Conservation (phyloP, 805 yeast genomes). For the Ogataea sp. region DNA sequence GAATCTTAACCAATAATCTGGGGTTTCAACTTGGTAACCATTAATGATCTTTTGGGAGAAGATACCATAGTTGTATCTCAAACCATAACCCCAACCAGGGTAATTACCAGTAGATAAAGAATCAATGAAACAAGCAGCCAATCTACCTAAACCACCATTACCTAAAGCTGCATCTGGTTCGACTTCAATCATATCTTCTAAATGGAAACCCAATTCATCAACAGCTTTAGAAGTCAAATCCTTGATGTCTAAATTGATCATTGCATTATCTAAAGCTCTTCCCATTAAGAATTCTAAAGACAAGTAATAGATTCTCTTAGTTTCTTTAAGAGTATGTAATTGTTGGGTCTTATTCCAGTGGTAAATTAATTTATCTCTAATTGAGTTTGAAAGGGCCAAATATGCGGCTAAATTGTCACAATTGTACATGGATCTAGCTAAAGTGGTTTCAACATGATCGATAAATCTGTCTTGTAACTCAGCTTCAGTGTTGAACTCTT, state of each 20-base stretch:
- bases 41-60: slow-evolving; percentile 83
- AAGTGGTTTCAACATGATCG: slow-evolving; percentile 80
- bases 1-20: slow-evolving; percentile 88
- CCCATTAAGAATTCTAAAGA: slow-evolving; percentile 92
- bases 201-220: slow-evolving; percentile 72
- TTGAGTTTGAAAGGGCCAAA: slow-evolving; percentile 74
- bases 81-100: slow-evolving; percentile 96
- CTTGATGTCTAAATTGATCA: slow-evolving; percentile 71
- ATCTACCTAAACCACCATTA: slow-evolving; percentile 90
- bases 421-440: slow-evolving; percentile 88
- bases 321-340: slow-evolving; percentile 72
- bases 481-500: slow-evolving; percentile 39
- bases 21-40: slow-evolving; percentile 91
- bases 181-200: slow-evolving; percentile 76
- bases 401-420: slow-evolving; percentile 91
- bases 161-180: slow-evolving; percentile 96
- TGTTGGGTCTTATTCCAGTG: slow-evolving; percentile 95
- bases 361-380: slow-evolving; percentile 71
- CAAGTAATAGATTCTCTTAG: slow-evolving; percentile 78
- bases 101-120: slow-evolving; percentile 79
- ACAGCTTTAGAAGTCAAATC: slow-evolving; percentile 47
- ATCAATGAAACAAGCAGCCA: slow-evolving; percentile 92
- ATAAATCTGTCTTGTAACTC: slow-evolving; percentile 65
- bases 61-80: slow-evolving; percentile 89
- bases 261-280: slow-evolving; percentile 88